Evolutionary conservation across 2,329 filamentous ascomycete genomes (phyloP).

Genomic region (Aspergillus jensenii): DNA sequence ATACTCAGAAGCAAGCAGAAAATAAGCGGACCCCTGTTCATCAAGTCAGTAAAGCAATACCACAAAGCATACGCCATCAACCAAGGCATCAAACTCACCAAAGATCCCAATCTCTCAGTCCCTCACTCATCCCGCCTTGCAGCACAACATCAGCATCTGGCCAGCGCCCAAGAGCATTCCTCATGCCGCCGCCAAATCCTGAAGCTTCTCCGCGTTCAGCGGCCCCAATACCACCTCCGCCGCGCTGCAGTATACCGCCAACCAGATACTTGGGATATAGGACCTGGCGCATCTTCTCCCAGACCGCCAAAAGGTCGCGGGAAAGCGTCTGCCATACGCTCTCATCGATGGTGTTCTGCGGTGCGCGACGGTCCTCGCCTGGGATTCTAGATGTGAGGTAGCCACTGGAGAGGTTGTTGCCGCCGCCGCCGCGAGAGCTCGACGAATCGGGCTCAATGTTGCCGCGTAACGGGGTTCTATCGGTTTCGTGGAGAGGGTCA

Average conservation of each 20-base stretch:
- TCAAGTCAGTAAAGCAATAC: neutral
- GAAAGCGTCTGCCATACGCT: constrained; percentile 96
- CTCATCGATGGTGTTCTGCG: constrained; percentile 94
- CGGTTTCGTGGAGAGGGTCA: constrained; percentile 71
- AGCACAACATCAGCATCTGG: constrained; percentile 66
- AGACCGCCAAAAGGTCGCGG: constrained; percentile 86
- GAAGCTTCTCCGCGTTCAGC: constrained; percentile 58
- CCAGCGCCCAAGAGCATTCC: constrained; percentile 62
- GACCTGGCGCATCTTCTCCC: constrained; percentile 98
- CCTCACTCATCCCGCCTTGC: constrained; percentile 77
- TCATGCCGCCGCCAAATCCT: constrained; percentile 49
- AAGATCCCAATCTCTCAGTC: constrained; percentile 93
- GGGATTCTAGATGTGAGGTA: constrained; percentile 88
- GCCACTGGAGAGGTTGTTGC: constrained; percentile 65
- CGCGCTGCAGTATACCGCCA: constrained; percentile 60
- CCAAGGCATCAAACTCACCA: constrained; percentile 54
- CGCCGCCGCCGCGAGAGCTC: constrained; percentile 41
- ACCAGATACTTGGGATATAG: constrained; percentile 94
- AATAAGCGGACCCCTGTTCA: constrained; percentile 77
- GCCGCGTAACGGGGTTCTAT: constrained; percentile 77
- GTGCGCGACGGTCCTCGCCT: constrained; percentile 86
- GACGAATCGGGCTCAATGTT: constrained; percentile 68
- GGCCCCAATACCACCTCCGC: constrained; percentile 54
- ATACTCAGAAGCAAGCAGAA: constrained; percentile 89
- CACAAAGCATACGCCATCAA: neutral